A percentile compares a stretch with the other conserved stretches of the same genome.
Conservation (phyloP, 2,329 filamentous ascomycete species). For the Apiospora saccharicola region DNA sequence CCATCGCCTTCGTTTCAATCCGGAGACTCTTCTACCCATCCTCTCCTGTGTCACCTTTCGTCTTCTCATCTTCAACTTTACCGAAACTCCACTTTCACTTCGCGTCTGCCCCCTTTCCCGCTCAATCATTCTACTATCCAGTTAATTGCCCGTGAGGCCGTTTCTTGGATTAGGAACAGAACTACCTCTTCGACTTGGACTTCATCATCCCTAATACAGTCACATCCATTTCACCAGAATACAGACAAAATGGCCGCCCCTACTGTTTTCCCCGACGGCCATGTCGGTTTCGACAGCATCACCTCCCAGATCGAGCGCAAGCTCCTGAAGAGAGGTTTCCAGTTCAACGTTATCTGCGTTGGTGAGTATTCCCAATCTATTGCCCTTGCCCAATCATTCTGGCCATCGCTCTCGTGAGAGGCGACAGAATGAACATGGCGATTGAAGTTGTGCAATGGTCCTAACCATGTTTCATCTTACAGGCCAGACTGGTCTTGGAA, state of each 20-base stretch:
- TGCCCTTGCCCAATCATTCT: constrained; percentile 22
- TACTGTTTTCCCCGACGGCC: constrained; percentile 89
- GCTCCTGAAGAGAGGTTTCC: constrained; percentile 98
- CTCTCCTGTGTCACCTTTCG: constrained; percentile 17
- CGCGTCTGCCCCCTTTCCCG: constrained; percentile 34
- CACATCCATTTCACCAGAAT: constrained; percentile 2
- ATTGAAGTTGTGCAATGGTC: constrained; percentile 29
- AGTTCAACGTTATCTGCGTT: constrained; percentile 99
- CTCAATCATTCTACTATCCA: constrained; percentile 37
- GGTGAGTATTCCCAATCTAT: constrained; percentile 69
- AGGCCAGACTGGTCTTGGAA: constrained; percentile 98
- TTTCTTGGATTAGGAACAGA: constrained; percentile 49
- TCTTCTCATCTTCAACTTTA: constrained; percentile 31
- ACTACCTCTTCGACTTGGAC: constrained; percentile 37
- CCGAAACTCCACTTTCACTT: constrained; percentile 27
- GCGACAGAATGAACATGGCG: constrained; percentile 26
- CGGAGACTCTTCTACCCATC: neutral
- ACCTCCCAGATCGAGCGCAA: constrained; percentile 99
- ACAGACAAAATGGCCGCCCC: constrained; percentile 68
- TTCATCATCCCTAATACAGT: constrained; percentile 35
- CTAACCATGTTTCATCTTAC: constrained; percentile 45
- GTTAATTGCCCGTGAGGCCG: constrained; percentile 39
- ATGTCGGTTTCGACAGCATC: constrained; percentile 99
- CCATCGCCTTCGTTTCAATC: constrained; percentile 3
- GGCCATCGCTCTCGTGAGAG: constrained; percentile 23